These are phyloP conservation scores for Apostasia shenzhenica DNA, from an alignment of 106 monocot genomes.

Conservation along the genomic window DNA sequence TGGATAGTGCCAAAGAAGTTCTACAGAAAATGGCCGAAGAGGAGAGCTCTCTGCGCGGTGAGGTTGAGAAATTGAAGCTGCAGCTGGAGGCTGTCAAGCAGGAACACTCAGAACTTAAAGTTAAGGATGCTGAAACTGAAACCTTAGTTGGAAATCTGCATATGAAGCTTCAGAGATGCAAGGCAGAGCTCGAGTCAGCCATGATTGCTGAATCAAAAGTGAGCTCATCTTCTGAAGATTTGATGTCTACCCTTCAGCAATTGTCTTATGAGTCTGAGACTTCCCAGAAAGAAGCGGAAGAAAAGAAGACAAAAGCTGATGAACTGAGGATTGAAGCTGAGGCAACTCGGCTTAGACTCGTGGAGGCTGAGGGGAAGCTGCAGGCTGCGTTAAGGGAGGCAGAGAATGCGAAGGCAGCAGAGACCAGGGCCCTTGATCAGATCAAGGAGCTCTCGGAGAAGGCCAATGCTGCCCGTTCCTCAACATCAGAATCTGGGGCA, in stretches of 20 bases:
- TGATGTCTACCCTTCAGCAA: conserved; percentile 54
- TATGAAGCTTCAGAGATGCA: conserved; percentile 58
- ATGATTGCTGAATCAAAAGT: conserved; percentile 38
- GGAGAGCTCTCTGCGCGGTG: conserved; percentile 38
- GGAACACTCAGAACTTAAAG: conserved; percentile 56
- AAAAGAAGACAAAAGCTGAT: conserved; percentile 47
- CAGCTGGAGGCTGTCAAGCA: conserved; percentile 54
- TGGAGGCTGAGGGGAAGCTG: conserved; percentile 57
- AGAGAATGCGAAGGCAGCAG: conserved; percentile 62
- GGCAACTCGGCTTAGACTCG: conserved; percentile 22
- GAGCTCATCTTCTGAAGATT: conserved; percentile 30
- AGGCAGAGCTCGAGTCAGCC: conserved; percentile 52
- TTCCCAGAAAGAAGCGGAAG: conserved; percentile 51
- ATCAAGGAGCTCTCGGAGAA: conserved; percentile 53
- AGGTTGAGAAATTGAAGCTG: conserved; percentile 44
- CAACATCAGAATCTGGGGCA: conserved; percentile 58
- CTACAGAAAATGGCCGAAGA: conserved; percentile 58
- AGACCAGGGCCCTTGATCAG: conserved; percentile 45
- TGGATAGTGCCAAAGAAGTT: conserved; percentile 59
- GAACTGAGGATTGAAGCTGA: conserved; percentile 52
- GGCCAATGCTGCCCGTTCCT: conserved; percentile 31
- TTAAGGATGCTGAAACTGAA: conserved; percentile 68
- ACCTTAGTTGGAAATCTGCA: conserved; percentile 37
- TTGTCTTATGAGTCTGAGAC: conserved; percentile 45
- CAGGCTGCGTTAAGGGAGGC: conserved; percentile 48